Conservation (phyloP, 257 asterid species). For the Asclepias syriaca region DNA sequence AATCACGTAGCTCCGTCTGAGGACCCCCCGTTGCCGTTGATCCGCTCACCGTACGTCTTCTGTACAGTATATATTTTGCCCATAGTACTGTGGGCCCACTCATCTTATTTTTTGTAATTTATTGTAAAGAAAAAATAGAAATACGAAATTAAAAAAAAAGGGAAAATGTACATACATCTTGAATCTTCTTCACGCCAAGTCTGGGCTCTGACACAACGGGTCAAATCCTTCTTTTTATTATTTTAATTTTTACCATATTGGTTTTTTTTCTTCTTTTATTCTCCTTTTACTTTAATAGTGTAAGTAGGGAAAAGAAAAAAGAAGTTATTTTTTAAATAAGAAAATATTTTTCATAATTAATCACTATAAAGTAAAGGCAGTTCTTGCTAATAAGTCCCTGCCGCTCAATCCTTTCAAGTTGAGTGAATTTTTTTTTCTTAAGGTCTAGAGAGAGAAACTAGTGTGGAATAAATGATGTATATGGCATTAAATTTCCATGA, state of each 20-base stretch:
- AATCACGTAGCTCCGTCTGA: neutral
- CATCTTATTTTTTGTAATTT: too few species aligned
- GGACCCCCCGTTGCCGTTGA: constrained; percentile 7
- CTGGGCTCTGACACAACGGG: constrained; percentile 4
- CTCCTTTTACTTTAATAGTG: too few species aligned
- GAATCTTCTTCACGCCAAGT: neutral
- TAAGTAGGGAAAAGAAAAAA: neutral
- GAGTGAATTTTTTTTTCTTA: constrained; percentile 8
- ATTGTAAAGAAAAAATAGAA: too few species aligned
- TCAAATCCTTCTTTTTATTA: constrained; percentile 3
- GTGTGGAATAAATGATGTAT: constrained; percentile 3
- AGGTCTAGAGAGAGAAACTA: constrained; percentile 11
- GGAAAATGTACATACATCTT: neutral
- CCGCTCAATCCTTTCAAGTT: constrained; percentile 33
- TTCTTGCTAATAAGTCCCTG: neutral
- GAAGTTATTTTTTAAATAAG: too few species aligned
- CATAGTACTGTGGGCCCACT: neutral
- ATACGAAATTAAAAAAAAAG: too few species aligned
- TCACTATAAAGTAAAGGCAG: too few species aligned
- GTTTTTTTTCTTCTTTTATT: too few species aligned
- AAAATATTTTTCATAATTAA: too few species aligned
- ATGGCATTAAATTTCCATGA: constrained; percentile 12
- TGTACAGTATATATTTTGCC: neutral
- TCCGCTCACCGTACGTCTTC: constrained; percentile 13
- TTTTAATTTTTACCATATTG: neutral